phyloP scores from a whole-genome alignment of 2,329 filamentous ascomycete species.

The Phialophora tarda region DNA sequence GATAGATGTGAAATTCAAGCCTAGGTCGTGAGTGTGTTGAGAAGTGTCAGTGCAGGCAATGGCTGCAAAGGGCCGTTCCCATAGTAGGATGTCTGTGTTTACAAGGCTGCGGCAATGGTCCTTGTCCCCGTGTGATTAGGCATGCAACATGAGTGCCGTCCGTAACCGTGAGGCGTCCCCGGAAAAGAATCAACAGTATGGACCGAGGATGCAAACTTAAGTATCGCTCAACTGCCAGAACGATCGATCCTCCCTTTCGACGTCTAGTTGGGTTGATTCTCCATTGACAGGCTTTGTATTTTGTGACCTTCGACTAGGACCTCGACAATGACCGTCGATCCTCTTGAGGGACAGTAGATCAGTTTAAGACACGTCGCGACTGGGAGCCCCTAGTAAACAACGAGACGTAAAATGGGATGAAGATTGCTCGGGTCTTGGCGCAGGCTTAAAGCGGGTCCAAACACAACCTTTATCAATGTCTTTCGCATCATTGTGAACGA shows the following conservation, averaged over 20 bases:
- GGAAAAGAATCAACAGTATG: not conserved
- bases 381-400: not conserved
- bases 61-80: no score
- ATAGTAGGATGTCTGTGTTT: not conserved
- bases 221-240: no score
- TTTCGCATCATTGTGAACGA: not conserved
- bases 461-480: not conserved
- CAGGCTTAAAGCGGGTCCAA: not conserved
- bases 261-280: no score
- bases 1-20: constrained; percentile 10
- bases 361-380: not conserved
- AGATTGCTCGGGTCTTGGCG: constrained; percentile 5
- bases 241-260: no score
- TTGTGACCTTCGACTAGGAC: no score
- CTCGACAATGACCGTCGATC: no score
- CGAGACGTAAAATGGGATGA: not conserved
- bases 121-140: no score
- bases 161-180: not conserved
- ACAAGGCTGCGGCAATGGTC: not conserved
- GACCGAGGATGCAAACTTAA: not conserved
- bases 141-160: no score
- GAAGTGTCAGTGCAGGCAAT: no score
- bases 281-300: no score
- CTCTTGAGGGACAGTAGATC: no score
- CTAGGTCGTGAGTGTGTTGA: not conserved